A percentile compares a stretch with the other conserved stretches of the same genome.
phyloP scores from a whole-genome alignment of 768 basidiomycete species.

The Rhodotorula graminis region DNA sequence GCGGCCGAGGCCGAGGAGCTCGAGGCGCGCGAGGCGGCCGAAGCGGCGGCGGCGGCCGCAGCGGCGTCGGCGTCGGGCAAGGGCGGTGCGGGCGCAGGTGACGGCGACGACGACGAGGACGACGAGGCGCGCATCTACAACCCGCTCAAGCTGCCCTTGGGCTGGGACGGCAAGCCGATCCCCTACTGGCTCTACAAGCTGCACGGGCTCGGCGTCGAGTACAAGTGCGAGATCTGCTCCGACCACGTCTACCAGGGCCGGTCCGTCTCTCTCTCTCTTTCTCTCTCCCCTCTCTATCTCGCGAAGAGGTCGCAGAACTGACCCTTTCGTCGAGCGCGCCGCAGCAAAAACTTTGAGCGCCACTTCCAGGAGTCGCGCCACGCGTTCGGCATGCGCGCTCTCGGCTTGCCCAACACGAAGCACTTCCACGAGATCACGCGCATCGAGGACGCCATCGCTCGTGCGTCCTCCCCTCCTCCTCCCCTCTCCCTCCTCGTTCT shows the following conservation, averaged over 20 bases:
- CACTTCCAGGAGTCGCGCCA: slow-evolving; percentile 98
- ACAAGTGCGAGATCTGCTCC: slow-evolving; percentile 94
- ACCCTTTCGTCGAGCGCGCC: too few species aligned
- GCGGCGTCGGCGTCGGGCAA: slow-evolving; percentile 7
- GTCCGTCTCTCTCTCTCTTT: slow-evolving; percentile 49
- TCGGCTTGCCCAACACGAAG: slow-evolving; percentile 95
- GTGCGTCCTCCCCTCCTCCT: slow-evolving; percentile 54
- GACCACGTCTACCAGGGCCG: slow-evolving; percentile 96
- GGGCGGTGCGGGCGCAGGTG: neutral
- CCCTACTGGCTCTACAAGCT: slow-evolving; percentile 98
- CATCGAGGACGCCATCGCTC: slow-evolving; percentile 89
- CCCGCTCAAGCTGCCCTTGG: slow-evolving; percentile 89
- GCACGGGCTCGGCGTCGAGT: slow-evolving; percentile 96
- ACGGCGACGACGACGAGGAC: slow-evolving; percentile 63
- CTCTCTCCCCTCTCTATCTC: neutral
- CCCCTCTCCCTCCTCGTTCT: slow-evolving; percentile 39
- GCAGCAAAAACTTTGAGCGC: slow-evolving; percentile 88
- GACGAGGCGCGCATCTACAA: slow-evolving; percentile 97
- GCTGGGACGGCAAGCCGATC: slow-evolving; percentile 98
- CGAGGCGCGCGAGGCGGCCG: slow-evolving; percentile 46
- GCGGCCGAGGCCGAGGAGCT: slow-evolving; percentile 69
- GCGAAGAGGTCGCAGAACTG: too few species aligned
- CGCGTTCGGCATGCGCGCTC: slow-evolving; percentile 94
- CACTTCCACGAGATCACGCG: slow-evolving; percentile 98
- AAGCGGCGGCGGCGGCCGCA: slow-evolving; percentile 43